Conservation (phyloP, 106 monocot genomes). For the Hemerocallis citrina region DNA sequence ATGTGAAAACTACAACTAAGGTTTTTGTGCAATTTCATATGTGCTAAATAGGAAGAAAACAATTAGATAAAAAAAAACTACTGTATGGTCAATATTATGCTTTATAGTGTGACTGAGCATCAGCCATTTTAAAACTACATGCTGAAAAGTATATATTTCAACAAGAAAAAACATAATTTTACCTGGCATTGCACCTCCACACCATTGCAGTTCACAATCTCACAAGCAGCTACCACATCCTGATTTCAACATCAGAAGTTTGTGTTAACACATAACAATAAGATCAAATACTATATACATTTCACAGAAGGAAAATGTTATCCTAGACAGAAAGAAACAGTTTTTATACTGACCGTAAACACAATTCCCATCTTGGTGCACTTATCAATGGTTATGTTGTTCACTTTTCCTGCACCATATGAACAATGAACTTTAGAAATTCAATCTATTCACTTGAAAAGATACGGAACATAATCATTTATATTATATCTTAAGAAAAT, state of each 20-base stretch:
- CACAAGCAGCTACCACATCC: constrained; percentile 91
- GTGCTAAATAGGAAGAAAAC: too few species aligned
- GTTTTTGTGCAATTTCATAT: too few species aligned
- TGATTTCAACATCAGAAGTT: constrained; percentile 14
- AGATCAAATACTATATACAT: neutral
- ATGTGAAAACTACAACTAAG: too few species aligned
- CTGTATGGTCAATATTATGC: too few species aligned
- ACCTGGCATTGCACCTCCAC: constrained; percentile 89
- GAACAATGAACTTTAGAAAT: neutral
- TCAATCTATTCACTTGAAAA: too few species aligned
- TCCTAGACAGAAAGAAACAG: too few species aligned
- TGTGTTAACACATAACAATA: neutral
- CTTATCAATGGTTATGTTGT: constrained; percentile 90
- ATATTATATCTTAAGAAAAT: too few species aligned
- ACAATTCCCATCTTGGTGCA: constrained; percentile 72
- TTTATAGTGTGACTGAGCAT: neutral
- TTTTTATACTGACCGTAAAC: constrained; percentile 41
- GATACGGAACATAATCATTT: neutral
- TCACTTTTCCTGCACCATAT: constrained; percentile 71
- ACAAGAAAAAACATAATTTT: neutral
- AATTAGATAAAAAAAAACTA: too few species aligned
- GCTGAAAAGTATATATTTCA: too few species aligned
- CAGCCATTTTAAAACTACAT: neutral
- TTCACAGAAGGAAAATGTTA: neutral
- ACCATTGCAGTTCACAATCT: constrained; percentile 84